A percentile compares a stretch with the other conserved stretches of the same genome.
Conservation (phyloP, 441 rosid species). For the Corymbia citriodora region DNA sequence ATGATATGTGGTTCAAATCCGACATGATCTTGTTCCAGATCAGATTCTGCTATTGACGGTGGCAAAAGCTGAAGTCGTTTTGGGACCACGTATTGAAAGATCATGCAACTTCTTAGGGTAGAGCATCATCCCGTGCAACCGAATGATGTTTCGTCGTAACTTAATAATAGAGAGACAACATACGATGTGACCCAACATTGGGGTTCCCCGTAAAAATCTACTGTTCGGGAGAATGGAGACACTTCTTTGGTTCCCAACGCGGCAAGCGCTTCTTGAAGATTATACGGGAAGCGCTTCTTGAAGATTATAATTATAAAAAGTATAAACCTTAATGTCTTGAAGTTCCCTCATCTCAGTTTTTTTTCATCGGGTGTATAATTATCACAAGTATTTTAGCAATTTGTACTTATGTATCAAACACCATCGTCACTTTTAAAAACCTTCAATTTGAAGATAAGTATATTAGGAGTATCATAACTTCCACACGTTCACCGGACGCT, state of each 20-base stretch:
- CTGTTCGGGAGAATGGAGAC: not conserved
- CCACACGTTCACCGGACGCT: accelerated
- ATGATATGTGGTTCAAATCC: not conserved
- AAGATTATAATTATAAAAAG: not conserved
- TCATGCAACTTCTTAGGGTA: not conserved
- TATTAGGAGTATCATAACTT: no score
- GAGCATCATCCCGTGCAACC: not conserved
- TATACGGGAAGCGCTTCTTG: not conserved
- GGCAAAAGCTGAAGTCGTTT: not conserved
- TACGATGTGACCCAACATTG: not conserved
- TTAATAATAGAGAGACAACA: not conserved
- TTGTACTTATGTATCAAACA: not conserved
- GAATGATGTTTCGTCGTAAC: not conserved
- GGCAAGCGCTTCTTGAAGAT: not conserved
- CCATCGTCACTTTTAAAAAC: not conserved
- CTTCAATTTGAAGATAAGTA: not conserved
- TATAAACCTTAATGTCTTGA: not conserved
- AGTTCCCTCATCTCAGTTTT: not conserved
- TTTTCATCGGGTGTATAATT: not conserved
- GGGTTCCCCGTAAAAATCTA: not conserved
- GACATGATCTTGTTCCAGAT: not conserved
- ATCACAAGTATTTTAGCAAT: not conserved
- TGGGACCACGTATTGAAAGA: not conserved
- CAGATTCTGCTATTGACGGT: not conserved
- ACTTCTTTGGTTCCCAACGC: not conserved